A percentile compares a stretch with the other conserved stretches of the same genome.
phyloP scores from a whole-genome alignment of 1,284 basidiomycete species.

The Paramarasmius palmivorus region DNA sequence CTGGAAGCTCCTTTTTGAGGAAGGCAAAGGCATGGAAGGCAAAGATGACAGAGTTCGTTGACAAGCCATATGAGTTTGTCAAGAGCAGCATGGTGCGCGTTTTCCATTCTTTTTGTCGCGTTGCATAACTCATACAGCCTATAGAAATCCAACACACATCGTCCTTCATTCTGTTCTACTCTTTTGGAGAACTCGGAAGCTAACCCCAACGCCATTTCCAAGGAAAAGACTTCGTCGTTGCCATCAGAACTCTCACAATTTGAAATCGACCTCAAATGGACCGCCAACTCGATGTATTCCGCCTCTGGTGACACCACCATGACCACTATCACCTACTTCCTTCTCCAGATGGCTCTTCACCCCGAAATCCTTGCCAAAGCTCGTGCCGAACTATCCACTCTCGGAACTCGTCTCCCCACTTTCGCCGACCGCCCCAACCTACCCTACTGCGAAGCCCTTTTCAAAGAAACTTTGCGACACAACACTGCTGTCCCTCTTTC shows the following conservation, averaged over 20 bases:
- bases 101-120: neutral
- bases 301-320: slow-evolving; percentile 61
- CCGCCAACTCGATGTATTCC: slow-evolving; percentile 74
- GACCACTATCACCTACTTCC: slow-evolving; percentile 50
- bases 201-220: slow-evolving; percentile 24
- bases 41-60: slow-evolving; percentile 66
- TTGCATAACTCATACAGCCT: neutral
- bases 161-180: slow-evolving; percentile 62
- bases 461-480: slow-evolving; percentile 52
- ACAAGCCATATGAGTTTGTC: slow-evolving; percentile 61
- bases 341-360: slow-evolving; percentile 58
- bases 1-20: slow-evolving; percentile 46
- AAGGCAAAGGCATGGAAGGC: slow-evolving; percentile 65
- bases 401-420: slow-evolving; percentile 35
- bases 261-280: slow-evolving; percentile 69
- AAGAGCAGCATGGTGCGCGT: slow-evolving; percentile 53
- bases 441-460: slow-evolving; percentile 40
- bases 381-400: slow-evolving; percentile 54
- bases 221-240: neutral
- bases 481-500: slow-evolving; percentile 52
- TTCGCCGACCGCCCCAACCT: slow-evolving; percentile 8
- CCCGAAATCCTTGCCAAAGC: slow-evolving; percentile 50
- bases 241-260: slow-evolving; percentile 32
- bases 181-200: slow-evolving; percentile 45
- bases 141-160: slow-evolving; percentile 49